Base-by-base conservation (phyloP, 140 eudicot species). In the Erigeron philadelphicus region DNA sequence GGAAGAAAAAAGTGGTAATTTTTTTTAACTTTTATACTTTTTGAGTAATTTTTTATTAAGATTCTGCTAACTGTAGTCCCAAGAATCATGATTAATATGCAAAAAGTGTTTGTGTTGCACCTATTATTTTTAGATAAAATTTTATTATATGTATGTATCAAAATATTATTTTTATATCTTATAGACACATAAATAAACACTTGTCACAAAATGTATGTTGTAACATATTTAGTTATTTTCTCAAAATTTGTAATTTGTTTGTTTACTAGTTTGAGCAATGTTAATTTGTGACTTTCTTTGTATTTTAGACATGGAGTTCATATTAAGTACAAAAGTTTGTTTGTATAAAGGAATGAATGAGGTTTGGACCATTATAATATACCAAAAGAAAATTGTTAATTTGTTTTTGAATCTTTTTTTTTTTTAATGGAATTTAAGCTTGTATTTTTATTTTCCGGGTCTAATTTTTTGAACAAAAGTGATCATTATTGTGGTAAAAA, bases 1-100 rank as follows among this genome's bases (percentile, higher is more conserved):
- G 86, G 86, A 77, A 70, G 66, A 62, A 79, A 23, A 87, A 85
- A 70, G 63, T 71, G 94, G 97, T 90, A 85, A 46, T 5, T 1
- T 2, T 11, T 61, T 62, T 11, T 15, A 4, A 3, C 0, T 43
- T 42, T 38, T 40, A 18, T 31, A 12, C 38, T 21, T 31, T 31
- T 31, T 31, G 3, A 31, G 38, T 31, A 0, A 2, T 31, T 31
- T 0, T 31, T 31, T 31, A 2, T 31, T 31, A 31, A 31, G 38
- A 31, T 31, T 31, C 38, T 31, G 38, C 4, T 31, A 31, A 31
- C 38, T 31, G 38, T 31, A 2, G 38, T 31, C 38, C 5, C 5
- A 31, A 31, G 38, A 31, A 31, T 31, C 38, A 1, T 31, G 4
- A 31, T 31, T 31, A 31, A 31, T 4, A 31, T 31, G 4, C 38